Evolutionary conservation across 768 basidiomycete species (phyloP).

Genomic region (Tulasnella sp.): DNA sequence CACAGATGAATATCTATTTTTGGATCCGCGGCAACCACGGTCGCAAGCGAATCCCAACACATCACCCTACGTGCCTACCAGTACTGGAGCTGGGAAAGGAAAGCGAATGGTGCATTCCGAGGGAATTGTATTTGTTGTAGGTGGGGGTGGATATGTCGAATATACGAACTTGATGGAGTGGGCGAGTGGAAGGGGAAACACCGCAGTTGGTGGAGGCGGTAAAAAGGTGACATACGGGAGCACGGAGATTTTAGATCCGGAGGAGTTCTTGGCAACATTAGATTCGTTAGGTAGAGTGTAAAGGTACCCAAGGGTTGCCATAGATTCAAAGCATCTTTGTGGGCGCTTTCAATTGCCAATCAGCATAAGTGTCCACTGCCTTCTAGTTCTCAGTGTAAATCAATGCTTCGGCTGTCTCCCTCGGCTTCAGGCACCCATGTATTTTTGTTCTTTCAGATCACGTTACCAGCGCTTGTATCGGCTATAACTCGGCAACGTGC

Average conservation of each 20-base stretch:
- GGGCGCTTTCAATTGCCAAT: no score
- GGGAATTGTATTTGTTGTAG: conserved; percentile 85
- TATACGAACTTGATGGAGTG: conserved; percentile 94
- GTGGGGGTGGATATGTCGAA: conserved; percentile 94
- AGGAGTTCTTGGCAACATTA: conserved; percentile 63
- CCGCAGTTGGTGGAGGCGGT: conserved; percentile 28
- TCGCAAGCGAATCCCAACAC: conserved; percentile 32
- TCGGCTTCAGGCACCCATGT: no score
- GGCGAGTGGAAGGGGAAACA: conserved; percentile 33
- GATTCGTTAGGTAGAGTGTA: conserved; percentile 23
- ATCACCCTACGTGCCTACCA: no score
- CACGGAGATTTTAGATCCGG: conserved; percentile 87
- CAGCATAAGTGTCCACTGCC: no score
- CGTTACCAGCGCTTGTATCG: no score
- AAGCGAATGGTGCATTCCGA: conserved; percentile 71
- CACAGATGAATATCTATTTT: conserved; percentile 89
- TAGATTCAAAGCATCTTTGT: no score
- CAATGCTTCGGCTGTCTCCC: no score
- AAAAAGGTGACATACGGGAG: conserved; percentile 88
- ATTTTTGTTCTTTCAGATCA: no score
- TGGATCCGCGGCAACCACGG: conserved; percentile 78
- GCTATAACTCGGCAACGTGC: no score
- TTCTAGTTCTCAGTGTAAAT: no score
- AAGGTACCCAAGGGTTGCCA: no score
- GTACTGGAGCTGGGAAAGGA: conserved; percentile 30